A percentile compares a stretch with the other conserved stretches of the same genome.
Conservation (phyloP, 2,329 filamentous ascomycete genomes). For the Ceratocystis destructans region DNA sequence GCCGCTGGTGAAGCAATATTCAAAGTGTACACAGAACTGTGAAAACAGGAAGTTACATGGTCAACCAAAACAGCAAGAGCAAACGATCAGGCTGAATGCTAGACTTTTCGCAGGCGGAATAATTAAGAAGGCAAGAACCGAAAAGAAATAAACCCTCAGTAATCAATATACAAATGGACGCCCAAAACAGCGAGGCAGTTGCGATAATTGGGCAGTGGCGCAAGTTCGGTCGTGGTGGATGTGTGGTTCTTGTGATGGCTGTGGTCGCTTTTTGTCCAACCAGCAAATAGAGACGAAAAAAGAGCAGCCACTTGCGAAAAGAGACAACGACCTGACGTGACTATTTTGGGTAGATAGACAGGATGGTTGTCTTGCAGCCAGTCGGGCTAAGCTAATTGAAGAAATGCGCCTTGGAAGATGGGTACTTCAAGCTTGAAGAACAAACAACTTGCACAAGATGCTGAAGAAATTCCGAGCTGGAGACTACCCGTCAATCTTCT, state of each 20-base stretch:
- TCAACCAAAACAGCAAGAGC: conserved; percentile 5
- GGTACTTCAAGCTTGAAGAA: not conserved
- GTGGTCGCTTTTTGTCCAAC: not conserved
- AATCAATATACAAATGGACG: not conserved
- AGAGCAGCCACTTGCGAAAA: not conserved
- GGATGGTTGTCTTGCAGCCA: not conserved
- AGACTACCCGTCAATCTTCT: too few relatives aligned
- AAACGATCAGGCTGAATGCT: not conserved
- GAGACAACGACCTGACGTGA: not conserved
- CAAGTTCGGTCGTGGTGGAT: not conserved
- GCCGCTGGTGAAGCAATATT: conserved; percentile 4
- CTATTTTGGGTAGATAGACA: not conserved
- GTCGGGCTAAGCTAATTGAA: not conserved
- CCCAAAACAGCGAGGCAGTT: not conserved
- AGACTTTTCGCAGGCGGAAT: not conserved
- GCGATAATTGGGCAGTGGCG: not conserved
- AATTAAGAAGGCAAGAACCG: not conserved
- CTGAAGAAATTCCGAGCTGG: too few relatives aligned
- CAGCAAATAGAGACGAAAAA: not conserved
- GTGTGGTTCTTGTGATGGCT: not conserved
- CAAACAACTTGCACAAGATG: too few relatives aligned
- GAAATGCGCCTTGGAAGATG: not conserved
- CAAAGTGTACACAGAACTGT: not conserved
- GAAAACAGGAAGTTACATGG: conserved; percentile 6
- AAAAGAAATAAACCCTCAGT: not conserved